A percentile compares a stretch with the other conserved stretches of the same genome.
Conservation (phyloP, 1,139 yeast genomes). For the Debaryomyces coudertii region DNA sequence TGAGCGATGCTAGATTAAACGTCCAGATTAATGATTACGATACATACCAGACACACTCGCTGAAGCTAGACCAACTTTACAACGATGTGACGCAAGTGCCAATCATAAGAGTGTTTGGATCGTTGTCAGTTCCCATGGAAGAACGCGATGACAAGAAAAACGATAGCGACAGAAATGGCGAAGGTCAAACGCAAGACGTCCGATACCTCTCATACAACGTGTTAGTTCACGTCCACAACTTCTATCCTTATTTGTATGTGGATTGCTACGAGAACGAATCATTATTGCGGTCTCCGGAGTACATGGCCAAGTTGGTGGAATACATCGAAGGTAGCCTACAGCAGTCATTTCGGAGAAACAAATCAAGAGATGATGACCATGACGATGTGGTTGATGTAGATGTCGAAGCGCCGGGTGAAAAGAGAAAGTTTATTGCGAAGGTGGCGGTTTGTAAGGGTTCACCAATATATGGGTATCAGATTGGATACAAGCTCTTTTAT, state of each 20-base stretch:
- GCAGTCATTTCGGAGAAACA: conserved; percentile 20
- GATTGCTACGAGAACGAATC: conserved; percentile 38
- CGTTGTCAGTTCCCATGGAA: conserved; percentile 37
- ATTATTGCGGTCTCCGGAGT: conserved; percentile 5
- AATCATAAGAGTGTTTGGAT: conserved; percentile 75
- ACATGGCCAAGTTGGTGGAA: conserved; percentile 18
- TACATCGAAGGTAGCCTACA: conserved; percentile 25
- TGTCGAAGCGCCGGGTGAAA: conserved; percentile 12
- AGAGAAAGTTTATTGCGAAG: conserved; percentile 58
- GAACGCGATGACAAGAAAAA: not conserved
- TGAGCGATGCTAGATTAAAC: conserved; percentile 19
- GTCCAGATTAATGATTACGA: conserved; percentile 65
- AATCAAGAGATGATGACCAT: conserved; percentile 14
- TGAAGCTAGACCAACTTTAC: conserved; percentile 36
- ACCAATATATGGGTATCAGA: conserved; percentile 82
- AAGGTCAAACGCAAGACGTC: conserved; percentile 13
- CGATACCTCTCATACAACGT: conserved; percentile 26
- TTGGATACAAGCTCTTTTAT: conserved; percentile 63
- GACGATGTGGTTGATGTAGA: conserved; percentile 16
- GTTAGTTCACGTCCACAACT: conserved; percentile 76
- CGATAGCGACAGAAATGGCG: conserved; percentile 8
- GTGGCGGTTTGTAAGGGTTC: conserved; percentile 72
- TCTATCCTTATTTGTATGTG: conserved; percentile 78
- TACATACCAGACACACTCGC: conserved; percentile 54
- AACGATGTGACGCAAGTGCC: conserved; percentile 60